Base-by-base conservation (phyloP, 2,329 filamentous ascomycete species). In the Stachybotrys echinatus region DNA sequence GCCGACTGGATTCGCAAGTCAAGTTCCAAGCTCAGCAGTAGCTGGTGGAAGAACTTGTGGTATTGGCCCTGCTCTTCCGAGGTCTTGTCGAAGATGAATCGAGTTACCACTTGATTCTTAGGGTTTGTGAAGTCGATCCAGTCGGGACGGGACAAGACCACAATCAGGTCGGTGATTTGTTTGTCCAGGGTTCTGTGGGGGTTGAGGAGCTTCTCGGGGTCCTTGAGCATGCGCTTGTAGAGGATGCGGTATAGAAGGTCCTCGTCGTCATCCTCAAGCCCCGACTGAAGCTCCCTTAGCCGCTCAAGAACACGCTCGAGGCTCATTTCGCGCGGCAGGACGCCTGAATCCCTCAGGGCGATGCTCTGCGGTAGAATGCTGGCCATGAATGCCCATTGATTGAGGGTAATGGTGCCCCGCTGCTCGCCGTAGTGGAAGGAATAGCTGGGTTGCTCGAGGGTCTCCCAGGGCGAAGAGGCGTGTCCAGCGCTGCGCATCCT, bases 101-200 rank as follows among this genome's bases (percentile, higher is more conserved):
- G 82, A 3, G 87, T 87, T 21, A 85, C 81, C 20, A 89, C 83
- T 60, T 91, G 87, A 58, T 89, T 88, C 59, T 80, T 80, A 4
- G 79, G 79, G 34, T 76, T 73, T 23, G 84, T 86, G 58, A 89
- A 88, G 65, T 91, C 86, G 55, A 87, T 83, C 87, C 87, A 90
- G 50, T 82, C 77, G 0, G 79, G 74, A n/a, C 84, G 76, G 1
- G 84, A 85, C 12, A 91, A 70, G 1, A 86, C 84, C 56, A 82
- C 75, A 50, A 89, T 83, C 20, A 91, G 74, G 61, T 90, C 86
- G 23, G 77, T 81, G 52, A 91, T 89, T 64, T 91, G 87, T 62
- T 77, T 79, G 54, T 88, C 85, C 54, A 89, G 76, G 3, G 79
- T 75, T 54, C 75, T 79, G 60, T 87, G 84, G 4, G 84, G 83